These are phyloP conservation scores for Coprinopsis marcescibilis DNA, from an alignment of 768 basidiomycete species.

Conservation along the genomic window DNA sequence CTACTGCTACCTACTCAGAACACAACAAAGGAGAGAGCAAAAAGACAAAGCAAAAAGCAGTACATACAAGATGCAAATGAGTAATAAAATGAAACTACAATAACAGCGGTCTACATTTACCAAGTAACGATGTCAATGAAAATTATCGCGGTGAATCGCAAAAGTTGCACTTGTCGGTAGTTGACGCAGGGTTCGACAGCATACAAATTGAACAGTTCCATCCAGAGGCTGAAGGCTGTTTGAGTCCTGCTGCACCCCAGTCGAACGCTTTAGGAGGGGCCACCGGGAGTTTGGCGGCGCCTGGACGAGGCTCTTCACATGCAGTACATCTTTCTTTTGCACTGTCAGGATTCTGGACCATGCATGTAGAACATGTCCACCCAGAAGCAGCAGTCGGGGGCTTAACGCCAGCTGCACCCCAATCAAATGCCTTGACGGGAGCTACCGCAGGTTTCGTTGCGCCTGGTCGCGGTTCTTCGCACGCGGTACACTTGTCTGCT, in stretches of 20 bases:
- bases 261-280: constrained; percentile 32
- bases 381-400: constrained; percentile 3
- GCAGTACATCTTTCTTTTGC: constrained; percentile 42
- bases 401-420: constrained; percentile 11
- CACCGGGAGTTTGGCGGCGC: constrained; percentile 3
- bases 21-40: too few species aligned
- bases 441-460: background rate
- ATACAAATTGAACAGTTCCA: constrained; percentile 46
- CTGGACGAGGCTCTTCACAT: constrained; percentile 38
- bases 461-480: constrained; percentile 35
- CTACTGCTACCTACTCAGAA: too few species aligned
- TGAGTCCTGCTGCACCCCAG: constrained; percentile 42
- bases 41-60: too few species aligned
- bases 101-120: background rate
- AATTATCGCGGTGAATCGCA: constrained; percentile 28
- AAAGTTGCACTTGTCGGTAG: constrained; percentile 37
- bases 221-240: constrained; percentile 24
- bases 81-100: background rate
- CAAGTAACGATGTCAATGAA: background rate
- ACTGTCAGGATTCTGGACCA: constrained; percentile 39
- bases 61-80: background rate
- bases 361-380: constrained; percentile 56
- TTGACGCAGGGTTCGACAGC: constrained; percentile 33
- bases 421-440: constrained; percentile 5
- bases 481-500: constrained; percentile 43